Evolutionary conservation across 306 rosid genomes (phyloP), one percentile per base, ranked within the genome.

Genomic region (Fragaria ananassa): DNA sequence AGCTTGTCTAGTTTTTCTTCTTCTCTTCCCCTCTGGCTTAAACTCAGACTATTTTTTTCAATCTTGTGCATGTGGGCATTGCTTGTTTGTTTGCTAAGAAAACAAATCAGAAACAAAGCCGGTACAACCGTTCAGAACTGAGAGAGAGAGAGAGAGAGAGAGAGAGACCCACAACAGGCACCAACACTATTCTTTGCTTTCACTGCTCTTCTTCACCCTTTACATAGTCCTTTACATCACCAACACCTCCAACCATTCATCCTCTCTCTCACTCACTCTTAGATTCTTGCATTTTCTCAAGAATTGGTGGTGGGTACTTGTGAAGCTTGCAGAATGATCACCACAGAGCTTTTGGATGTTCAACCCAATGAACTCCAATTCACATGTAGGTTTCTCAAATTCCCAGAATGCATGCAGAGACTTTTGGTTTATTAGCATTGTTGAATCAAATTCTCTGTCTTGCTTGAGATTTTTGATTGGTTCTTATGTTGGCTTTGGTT

Each of bases 261-360:
- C 19, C 18, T 74, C 73, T 47, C 76, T 41, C 61, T 47, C 51
- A 19, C 58, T 46, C 49, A 31, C 77, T 74, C 53, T 47, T 44
- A 13, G 44, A 54, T 27, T 17, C 76, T 60, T 57, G 68, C 77
- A 25, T 57, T 74, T 27, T 62, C 78, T 74, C 70, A 18, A 74
- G 60, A 60, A 58, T 27, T 57, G 41, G 37, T 34, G 21, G 68
- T 63, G 45, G 70, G 27, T 19, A 19, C 49, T 67, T 10, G 50
- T 67, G 34, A 67, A 67, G 71, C 68, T 31, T 31, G 21, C 31
- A 67, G 34, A 42, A 74, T 63, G 78, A 91, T 85, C 96, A 47
- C 84, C 76, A 79, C 88, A 1, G 97, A 95, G 79, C 91, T 95
- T 84, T 87, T 95, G 77, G 96, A 87, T 41, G 82, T 91, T 80